These are phyloP conservation scores for Hypoxylon rubiginosum DNA, from an alignment of 2,329 filamentous ascomycete genomes.

Conservation along the genomic window DNA sequence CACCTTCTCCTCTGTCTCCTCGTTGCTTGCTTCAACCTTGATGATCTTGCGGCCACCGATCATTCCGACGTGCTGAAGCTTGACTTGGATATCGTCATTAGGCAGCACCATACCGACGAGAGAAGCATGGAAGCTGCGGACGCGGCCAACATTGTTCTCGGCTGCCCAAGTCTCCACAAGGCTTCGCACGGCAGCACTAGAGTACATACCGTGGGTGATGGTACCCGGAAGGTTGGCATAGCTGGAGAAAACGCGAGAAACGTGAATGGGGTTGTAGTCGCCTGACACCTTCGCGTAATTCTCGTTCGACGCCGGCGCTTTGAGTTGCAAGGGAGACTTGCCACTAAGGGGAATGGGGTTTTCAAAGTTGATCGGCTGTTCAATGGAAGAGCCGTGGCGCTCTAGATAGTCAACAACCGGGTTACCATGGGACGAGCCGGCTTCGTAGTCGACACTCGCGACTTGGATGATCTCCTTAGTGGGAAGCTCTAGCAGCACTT, in stretches of 20 bases:
- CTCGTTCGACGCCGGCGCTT: slow-evolving; percentile 95
- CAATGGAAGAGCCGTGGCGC: slow-evolving; percentile 90
- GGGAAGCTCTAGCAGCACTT: slow-evolving; percentile 92
- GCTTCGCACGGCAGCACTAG: slow-evolving; percentile 94
- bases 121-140: slow-evolving; percentile 96
- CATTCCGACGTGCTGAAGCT: slow-evolving; percentile 97
- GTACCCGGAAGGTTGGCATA: slow-evolving; percentile 97
- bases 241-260: slow-evolving; percentile 94
- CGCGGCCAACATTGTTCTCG: slow-evolving; percentile 97
- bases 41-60: slow-evolving; percentile 98
- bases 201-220: slow-evolving; percentile 99
- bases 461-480: slow-evolving; percentile 98
- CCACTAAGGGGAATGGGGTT: slow-evolving; percentile 96
- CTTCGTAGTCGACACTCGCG: slow-evolving; percentile 95
- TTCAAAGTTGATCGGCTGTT: slow-evolving; percentile 97
- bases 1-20: slow-evolving; percentile 96
- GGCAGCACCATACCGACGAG: slow-evolving; percentile 99
- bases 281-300: slow-evolving; percentile 97
- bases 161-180: slow-evolving; percentile 98
- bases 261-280: slow-evolving; percentile 99
- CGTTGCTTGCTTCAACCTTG: slow-evolving; percentile 96
- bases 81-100: slow-evolving; percentile 94
- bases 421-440: slow-evolving; percentile 92
- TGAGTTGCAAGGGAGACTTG: slow-evolving; percentile 87
- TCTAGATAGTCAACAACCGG: slow-evolving; percentile 96